Conservation (phyloP, 305 asterid genomes). For the Ilex paraguariensis region DNA sequence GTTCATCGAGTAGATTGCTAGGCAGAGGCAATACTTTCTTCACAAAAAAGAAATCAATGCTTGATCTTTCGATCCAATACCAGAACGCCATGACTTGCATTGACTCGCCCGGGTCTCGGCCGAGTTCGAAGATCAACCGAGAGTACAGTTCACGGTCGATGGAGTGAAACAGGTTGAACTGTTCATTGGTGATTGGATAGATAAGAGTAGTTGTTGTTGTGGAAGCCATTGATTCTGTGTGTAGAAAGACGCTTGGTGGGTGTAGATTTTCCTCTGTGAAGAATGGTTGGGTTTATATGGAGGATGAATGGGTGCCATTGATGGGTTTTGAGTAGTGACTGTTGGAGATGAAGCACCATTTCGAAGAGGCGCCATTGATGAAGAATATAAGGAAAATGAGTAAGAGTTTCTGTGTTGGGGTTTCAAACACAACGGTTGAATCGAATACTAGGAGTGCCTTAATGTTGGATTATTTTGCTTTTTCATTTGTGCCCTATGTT, state of each 20-base stretch:
- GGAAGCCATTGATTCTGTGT: constrained; percentile 8
- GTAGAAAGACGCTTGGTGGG: no score
- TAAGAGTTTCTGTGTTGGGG: neutral
- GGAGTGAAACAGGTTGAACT: constrained; percentile 44
- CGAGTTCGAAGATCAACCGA: constrained; percentile 24
- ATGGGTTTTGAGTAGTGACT: neutral
- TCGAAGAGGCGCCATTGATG: neutral
- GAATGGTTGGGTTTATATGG: no score
- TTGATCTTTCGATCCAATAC: constrained; percentile 49
- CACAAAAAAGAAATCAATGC: constrained; percentile 18
- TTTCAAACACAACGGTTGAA: neutral
- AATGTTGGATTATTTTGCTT: no score
- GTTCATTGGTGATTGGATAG: constrained; percentile 31
- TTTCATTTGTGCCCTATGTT: no score
- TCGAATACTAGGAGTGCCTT: neutral
- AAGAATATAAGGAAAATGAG: neutral
- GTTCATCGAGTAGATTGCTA: constrained; percentile 12
- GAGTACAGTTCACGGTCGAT: constrained; percentile 45
- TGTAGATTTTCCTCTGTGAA: neutral
- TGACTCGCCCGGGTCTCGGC: constrained; percentile 48
- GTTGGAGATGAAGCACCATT: neutral
- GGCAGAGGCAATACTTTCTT: constrained; percentile 27
- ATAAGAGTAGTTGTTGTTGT: constrained; percentile 4
- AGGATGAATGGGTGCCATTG: constrained; percentile 5
- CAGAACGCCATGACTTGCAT: constrained; percentile 48